Percentiles rank a stretch among this genome's conserved stretches.
phyloP scores from a whole-genome alignment of 495 filamentous ascomycete species.

The Aspergillus hancockii region DNA sequence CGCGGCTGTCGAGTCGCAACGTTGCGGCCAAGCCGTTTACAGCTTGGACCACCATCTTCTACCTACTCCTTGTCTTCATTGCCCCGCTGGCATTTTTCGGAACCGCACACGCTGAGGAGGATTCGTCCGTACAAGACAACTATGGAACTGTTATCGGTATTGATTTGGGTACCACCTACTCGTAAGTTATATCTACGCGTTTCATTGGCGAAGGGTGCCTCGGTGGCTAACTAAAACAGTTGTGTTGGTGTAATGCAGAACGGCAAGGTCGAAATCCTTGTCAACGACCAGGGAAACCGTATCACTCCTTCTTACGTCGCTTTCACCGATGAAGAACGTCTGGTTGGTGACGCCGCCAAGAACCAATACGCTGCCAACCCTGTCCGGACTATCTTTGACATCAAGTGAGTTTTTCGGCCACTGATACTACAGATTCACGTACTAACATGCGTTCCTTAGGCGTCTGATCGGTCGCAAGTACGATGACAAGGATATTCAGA shows the following conservation, averaged over 20 bases:
- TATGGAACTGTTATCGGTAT: conserved; percentile 96
- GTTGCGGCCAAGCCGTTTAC: conserved; percentile 52
- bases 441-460: conserved; percentile 47
- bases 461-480: conserved; percentile 90
- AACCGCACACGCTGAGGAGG: conserved; percentile 73
- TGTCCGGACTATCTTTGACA: conserved; percentile 81
- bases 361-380: conserved; percentile 98
- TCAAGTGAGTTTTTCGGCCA: conserved; percentile 67
- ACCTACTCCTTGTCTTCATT: conserved; percentile 80
- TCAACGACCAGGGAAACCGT: conserved; percentile 98
- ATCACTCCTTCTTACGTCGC: conserved; percentile 99
- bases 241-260: conserved; percentile 99
- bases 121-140: conserved; percentile 65
- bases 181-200: conserved; percentile 42
- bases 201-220: conserved; percentile 9
- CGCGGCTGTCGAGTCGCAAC: conserved; percentile 44
- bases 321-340: conserved; percentile 94
- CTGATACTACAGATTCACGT: conserved; percentile 7
- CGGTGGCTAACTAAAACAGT: conserved; percentile 24
- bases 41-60: conserved; percentile 74
- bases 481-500: conserved; percentile 80
- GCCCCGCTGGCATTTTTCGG: conserved; percentile 73
- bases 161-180: conserved; percentile 98
- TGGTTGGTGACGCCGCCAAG: conserved; percentile 99
- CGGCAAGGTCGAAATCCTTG: conserved; percentile 96